A percentile compares a stretch with the other conserved stretches of the same genome.
Conservation (phyloP, 73 alveolate genomes). For the Paramecium octaurelia region DNA sequence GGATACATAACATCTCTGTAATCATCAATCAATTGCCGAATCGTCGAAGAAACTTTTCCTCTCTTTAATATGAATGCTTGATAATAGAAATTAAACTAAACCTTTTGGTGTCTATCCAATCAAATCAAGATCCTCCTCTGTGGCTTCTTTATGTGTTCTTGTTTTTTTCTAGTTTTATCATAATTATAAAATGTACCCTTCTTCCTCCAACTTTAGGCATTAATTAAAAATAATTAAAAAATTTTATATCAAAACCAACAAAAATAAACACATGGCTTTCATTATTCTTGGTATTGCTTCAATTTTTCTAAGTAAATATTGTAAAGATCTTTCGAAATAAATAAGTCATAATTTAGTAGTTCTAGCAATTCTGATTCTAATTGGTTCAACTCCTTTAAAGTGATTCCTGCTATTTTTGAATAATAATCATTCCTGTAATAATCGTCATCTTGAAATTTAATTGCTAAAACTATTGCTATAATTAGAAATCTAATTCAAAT, state of each 20-base stretch:
- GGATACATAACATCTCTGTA: constrained; percentile 64
- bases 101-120: constrained; percentile 54
- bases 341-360: neutral
- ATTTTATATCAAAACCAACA: neutral
- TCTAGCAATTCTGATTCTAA: neutral
- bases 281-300: neutral
- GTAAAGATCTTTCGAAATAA: neutral
- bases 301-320: neutral
- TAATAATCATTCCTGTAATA: neutral
- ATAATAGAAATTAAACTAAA: neutral
- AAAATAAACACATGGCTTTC: constrained; percentile 4
- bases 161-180: constrained; percentile 38
- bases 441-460: constrained; percentile 34
- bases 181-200: constrained; percentile 5
- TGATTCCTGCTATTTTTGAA: constrained; percentile 12
- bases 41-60: constrained; percentile 13
- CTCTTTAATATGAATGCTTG: constrained; percentile 51
- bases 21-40: constrained; percentile 40
- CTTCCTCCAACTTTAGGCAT: constrained; percentile 67
- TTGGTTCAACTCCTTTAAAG: neutral
- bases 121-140: constrained; percentile 49
- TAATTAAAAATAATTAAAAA: constrained; percentile 18
- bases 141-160: constrained; percentile 61
- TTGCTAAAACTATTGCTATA: neutral
- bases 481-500: neutral